Conservation (phyloP, 805 yeast genomes). For the Candida cerambycidarum region DNA sequence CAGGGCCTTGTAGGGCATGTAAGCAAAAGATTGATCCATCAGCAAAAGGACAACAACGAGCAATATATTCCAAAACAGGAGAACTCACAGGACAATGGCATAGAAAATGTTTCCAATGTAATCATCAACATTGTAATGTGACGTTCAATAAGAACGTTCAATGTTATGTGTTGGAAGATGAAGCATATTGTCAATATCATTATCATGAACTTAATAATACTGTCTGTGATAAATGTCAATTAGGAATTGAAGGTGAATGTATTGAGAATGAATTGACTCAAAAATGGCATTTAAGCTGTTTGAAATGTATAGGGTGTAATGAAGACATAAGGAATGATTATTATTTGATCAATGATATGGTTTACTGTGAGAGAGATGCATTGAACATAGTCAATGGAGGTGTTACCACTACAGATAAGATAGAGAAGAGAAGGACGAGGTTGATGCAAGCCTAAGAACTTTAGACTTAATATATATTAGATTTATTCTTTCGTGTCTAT, state of each 20-base stretch:
- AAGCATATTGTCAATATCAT: slow-evolving; percentile 80
- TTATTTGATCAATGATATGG: slow-evolving; percentile 49
- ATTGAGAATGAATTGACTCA: slow-evolving; percentile 70
- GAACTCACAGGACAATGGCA: slow-evolving; percentile 94
- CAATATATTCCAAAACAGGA: slow-evolving; percentile 84
- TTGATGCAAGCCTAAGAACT: slow-evolving; percentile 27
- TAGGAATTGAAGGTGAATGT: slow-evolving; percentile 89
- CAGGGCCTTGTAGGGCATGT: slow-evolving; percentile 84
- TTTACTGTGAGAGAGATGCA: slow-evolving; percentile 54
- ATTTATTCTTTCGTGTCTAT: too few species aligned
- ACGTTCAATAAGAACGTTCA: slow-evolving; percentile 59
- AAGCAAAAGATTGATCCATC: slow-evolving; percentile 44
- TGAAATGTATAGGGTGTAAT: slow-evolving; percentile 65
- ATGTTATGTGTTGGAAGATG: slow-evolving; percentile 75
- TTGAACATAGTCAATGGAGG: slow-evolving; percentile 23
- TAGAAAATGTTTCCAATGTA: slow-evolving; percentile 77
- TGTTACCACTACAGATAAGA: slow-evolving; percentile 29
- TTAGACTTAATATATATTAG: too few species aligned
- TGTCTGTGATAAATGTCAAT: slow-evolving; percentile 65
- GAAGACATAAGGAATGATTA: slow-evolving; percentile 50
- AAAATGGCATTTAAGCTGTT: slow-evolving; percentile 74
- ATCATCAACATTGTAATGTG: slow-evolving; percentile 49
- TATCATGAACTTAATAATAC: slow-evolving; percentile 76
- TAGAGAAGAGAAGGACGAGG: slow-evolving; percentile 46
- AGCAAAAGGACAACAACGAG: slow-evolving; percentile 43